Evolutionary conservation across 1,284 basidiomycete genomes (phyloP), one percentile per base, ranked within the genome.

Genomic region (Boletus mariae): DNA sequence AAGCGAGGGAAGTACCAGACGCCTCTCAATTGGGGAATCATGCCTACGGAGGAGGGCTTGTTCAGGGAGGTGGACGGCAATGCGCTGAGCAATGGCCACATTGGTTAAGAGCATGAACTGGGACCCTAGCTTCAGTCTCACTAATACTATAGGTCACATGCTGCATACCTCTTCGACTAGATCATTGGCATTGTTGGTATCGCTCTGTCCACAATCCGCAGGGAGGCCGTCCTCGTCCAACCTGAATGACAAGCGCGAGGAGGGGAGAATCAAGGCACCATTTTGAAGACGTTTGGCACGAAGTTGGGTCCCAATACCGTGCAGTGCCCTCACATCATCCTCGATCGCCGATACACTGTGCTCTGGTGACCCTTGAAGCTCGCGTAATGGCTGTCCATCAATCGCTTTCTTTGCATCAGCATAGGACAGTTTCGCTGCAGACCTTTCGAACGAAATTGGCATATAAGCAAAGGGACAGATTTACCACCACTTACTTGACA

Each of bases 91-190:
- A 32, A 96, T 90, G 7, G 93, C 79, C 38, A 87, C 85, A 69
- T 99, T 99, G 58, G 92, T 86, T 54, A 94, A 78, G 7, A 99
- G 74, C 93, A 98, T 98, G 73, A 96, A 95, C 89, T 94, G 52
- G 5, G 45, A 45, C 54, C 15, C 53, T 29, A 29, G 20, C 29
- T 46, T 54, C 38, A 60, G 49, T 32, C 44, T 41, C 41, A 44
- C 25, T 31, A 20, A 48, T 11, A 46, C 41, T 13, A 28, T 47
- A 35, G 17, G 49, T 35, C 23, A 12, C 45, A 43, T 34, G 56
- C 45, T 44, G 31, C 46, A 54, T 64, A 92, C 92, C 80, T 98
- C 97, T 72, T 98, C 92, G 42, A 99, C 82, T 29, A 98, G 72
- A 43, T 80, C 77, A 61, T 95, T 87, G 8, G 95, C 87, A 53